A percentile compares a stretch with the other conserved stretches of the same genome.
Evolutionary conservation across 108 stramenopile genomes (phyloP).

Genomic region (Fragilariopsis cylindrus): DNA sequence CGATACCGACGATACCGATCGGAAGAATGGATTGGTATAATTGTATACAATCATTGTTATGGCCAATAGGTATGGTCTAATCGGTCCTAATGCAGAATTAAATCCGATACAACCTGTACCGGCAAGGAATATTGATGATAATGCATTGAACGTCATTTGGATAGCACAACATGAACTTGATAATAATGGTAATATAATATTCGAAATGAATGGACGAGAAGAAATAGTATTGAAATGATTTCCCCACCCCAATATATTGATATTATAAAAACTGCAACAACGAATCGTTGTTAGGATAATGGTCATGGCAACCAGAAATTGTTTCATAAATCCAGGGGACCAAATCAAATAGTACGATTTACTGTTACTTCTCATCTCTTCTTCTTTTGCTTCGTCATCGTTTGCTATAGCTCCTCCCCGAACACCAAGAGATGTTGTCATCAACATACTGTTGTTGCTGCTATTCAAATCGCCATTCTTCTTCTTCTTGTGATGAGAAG

Average conservation of each 20-base stretch:
- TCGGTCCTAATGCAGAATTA: slow-evolving; percentile 75
- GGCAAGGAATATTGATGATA: slow-evolving; percentile 42
- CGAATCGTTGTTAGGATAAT: background rate
- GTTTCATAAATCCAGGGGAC: slow-evolving; percentile 30
- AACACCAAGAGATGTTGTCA: no score
- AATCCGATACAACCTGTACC: slow-evolving; percentile 79
- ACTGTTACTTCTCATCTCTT: no score
- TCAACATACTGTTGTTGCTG: no score
- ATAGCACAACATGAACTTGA: slow-evolving; percentile 78
- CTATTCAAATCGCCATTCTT: no score
- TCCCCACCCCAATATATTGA: background rate
- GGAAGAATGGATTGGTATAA: slow-evolving; percentile 14
- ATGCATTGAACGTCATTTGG: slow-evolving; percentile 68
- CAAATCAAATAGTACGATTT: slow-evolving; percentile 32
- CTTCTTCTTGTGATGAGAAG: no score
- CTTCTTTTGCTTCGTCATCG: no score
- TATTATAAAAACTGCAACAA: background rate
- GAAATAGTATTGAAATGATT: background rate
- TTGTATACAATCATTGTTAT: slow-evolving; percentile 22
- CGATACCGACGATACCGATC: background rate
- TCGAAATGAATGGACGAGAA: slow-evolving; percentile 9
- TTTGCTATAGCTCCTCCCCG: no score
- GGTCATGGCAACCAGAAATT: slow-evolving; percentile 21
- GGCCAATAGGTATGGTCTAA: slow-evolving; percentile 57
- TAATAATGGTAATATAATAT: slow-evolving; percentile 55